These are phyloP conservation scores for Cadophora gregata DNA, from an alignment of 2,329 filamentous ascomycete genomes.

Conservation along the genomic window DNA sequence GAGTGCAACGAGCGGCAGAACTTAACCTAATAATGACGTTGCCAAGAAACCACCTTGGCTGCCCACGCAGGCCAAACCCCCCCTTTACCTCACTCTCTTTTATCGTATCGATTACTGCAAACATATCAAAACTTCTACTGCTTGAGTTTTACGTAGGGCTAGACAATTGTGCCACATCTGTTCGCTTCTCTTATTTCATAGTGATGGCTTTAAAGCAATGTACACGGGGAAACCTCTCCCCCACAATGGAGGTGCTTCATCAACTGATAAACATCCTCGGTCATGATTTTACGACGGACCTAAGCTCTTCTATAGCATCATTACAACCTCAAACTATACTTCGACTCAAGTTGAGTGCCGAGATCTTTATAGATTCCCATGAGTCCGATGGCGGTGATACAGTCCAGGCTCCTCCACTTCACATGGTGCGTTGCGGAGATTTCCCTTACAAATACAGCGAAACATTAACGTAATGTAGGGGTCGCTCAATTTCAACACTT, in stretches of 20 bases:
- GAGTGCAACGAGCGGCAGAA: background rate
- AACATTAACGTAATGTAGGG: background rate
- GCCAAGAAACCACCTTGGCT: background rate
- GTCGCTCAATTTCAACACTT: background rate
- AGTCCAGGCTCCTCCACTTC: background rate
- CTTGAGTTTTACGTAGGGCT: background rate
- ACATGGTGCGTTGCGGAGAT: background rate
- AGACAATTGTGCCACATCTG: background rate
- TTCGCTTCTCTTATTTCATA: background rate
- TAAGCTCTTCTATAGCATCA: conserved; percentile 12
- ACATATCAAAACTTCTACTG: background rate
- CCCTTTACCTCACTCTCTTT: background rate
- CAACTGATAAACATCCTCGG: conserved; percentile 8
- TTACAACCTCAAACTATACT: conserved; percentile 1
- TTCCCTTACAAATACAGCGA: background rate
- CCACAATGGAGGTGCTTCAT: background rate
- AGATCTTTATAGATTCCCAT: background rate
- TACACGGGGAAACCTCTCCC: background rate
- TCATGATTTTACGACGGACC: background rate
- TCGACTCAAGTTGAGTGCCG: conserved; percentile 4
- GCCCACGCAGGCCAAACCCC: background rate
- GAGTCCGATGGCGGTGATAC: background rate
- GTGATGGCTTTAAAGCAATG: background rate
- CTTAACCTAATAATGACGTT: background rate
- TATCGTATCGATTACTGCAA: background rate